Evolutionary conservation across 306 rosid species (phyloP).

Genomic region (Pyrus bretschneideri): DNA sequence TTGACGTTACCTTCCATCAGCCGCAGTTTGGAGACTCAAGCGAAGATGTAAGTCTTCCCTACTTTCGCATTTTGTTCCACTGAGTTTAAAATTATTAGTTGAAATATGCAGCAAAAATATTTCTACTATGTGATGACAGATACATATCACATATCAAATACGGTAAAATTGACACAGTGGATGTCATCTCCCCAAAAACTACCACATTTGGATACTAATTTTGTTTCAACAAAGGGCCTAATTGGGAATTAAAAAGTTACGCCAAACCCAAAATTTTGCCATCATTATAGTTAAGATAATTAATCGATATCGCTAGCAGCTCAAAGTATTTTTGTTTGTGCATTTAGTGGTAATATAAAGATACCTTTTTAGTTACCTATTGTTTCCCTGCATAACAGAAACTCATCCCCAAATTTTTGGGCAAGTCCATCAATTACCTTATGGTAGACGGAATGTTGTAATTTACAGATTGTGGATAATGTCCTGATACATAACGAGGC

Average conservation of each 20-base stretch:
- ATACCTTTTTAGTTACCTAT: not conserved
- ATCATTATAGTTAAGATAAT: no score
- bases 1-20: constrained; percentile 53
- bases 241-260: no score
- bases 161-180: not conserved
- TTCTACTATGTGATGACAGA: not conserved
- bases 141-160: not conserved
- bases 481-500: constrained; percentile 46
- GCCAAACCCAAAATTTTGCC: no score
- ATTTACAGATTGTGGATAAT: constrained; percentile 59
- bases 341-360: no score
- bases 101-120: not conserved
- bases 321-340: no score
- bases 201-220: no score
- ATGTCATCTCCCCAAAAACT: not conserved
- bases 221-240: no score
- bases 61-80: not conserved
- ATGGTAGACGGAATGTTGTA: constrained; percentile 6
- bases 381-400: not conserved
- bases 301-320: no score
- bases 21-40: constrained; percentile 56
- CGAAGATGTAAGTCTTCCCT: constrained; percentile 60
- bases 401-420: not conserved
- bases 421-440: not conserved
- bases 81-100: not conserved